Percentiles rank a stretch among this genome's conserved stretches.
Conservation (phyloP, 768 basidiomycete species). For the Ephemerocybe angulata region DNA sequence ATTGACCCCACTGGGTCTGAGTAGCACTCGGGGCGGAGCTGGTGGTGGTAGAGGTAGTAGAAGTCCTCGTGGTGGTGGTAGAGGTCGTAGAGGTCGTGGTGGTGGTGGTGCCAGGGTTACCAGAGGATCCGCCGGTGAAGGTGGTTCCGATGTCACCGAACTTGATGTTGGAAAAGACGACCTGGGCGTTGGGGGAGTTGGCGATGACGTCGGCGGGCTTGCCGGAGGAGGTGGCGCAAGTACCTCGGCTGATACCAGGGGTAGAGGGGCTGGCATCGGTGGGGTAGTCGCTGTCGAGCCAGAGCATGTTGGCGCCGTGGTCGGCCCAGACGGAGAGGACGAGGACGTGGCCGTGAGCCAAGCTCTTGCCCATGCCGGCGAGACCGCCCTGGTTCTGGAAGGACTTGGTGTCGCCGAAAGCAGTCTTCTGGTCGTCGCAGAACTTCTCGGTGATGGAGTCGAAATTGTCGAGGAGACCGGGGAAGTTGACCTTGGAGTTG, state of each 20-base stretch:
- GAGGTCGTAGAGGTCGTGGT: not conserved
- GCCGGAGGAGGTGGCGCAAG: slow-evolving; percentile 47
- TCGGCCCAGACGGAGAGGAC: slow-evolving; percentile 52
- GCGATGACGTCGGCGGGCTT: slow-evolving; percentile 42
- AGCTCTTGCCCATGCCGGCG: slow-evolving; percentile 29
- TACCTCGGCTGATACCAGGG: slow-evolving; percentile 46
- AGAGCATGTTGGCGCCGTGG: slow-evolving; percentile 51
- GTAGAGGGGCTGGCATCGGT: slow-evolving; percentile 24
- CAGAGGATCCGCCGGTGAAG: slow-evolving; percentile 21
- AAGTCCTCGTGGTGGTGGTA: slow-evolving; percentile 15
- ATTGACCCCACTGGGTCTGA: slow-evolving; percentile 35
- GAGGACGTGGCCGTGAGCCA: slow-evolving; percentile 44
- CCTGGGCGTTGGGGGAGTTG: slow-evolving; percentile 34
- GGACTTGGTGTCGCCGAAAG: slow-evolving; percentile 43
- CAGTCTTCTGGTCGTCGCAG: slow-evolving; percentile 46
- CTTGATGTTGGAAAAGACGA: slow-evolving; percentile 54
- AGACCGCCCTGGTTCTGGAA: slow-evolving; percentile 45
- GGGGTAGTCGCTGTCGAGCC: slow-evolving; percentile 51
- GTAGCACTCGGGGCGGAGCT: slow-evolving; percentile 23
- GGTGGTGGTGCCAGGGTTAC: slow-evolving; percentile 2
- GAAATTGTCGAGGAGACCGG: slow-evolving; percentile 33
- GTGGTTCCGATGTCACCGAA: slow-evolving; percentile 49
- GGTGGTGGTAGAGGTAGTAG: slow-evolving; percentile 11
- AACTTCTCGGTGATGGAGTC: slow-evolving; percentile 48
- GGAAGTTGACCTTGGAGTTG: slow-evolving; percentile 46